Evolutionary conservation across 345 rosid species (phyloP).

Genomic region (Moricandia arvensis): DNA sequence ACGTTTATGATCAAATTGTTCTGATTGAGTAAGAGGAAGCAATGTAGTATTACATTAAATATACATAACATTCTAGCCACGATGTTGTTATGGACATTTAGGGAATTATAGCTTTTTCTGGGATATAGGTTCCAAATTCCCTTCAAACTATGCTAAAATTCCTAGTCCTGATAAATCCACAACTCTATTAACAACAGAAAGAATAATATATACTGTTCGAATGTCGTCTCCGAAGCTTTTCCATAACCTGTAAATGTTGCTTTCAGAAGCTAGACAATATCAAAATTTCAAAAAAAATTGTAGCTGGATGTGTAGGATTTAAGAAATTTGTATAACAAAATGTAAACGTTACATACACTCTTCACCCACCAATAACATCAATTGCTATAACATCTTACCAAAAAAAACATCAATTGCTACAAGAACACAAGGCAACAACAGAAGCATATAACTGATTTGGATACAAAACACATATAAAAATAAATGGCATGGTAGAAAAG

Average conservation of each 20-base stretch:
- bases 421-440: constrained; percentile 21
- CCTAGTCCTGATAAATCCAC: background rate
- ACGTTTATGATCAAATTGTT: too few relatives aligned
- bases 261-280: background rate
- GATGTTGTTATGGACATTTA: background rate
- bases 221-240: background rate
- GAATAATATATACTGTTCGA: background rate
- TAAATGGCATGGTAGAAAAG: constrained; percentile 1
- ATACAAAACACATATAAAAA: constrained; percentile 7
- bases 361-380: background rate
- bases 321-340: background rate
- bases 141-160: background rate
- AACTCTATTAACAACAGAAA: too few relatives aligned
- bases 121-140: background rate
- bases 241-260: background rate
- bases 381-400: too few relatives aligned
- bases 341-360: constrained; percentile 16
- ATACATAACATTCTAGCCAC: too few relatives aligned
- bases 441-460: background rate
- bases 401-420: background rate
- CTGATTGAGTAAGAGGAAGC: too few relatives aligned
- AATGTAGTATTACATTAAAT: background rate
- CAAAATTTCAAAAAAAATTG: background rate
- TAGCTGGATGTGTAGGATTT: background rate
- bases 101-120: background rate